Evolutionary conservation across 495 filamentous ascomycete species (phyloP), one percentile per base, ranked within the genome.

Genomic region (Penicillium arizonense): DNA sequence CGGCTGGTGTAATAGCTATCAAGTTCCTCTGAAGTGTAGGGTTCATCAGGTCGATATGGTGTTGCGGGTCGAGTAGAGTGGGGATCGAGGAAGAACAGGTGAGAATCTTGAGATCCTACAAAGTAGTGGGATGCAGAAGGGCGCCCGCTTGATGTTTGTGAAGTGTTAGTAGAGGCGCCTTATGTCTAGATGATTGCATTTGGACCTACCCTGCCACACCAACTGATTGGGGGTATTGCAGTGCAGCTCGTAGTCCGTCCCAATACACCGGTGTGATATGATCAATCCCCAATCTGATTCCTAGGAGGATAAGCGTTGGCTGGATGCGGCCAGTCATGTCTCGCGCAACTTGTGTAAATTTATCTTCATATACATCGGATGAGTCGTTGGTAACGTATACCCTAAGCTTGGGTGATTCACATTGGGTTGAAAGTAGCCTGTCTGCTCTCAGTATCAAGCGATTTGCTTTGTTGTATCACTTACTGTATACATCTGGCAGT

Each of bases 111-210:
- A n/a, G 86, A 83, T n/a, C 91, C 95, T 49, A 97, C 77, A 63
- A 99, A 99, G 64, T 97, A 99, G 67, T 96, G 95, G 0, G 91
- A 96, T 18, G 90, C 90, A 3, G 90, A 93, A 23, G 95, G 94
- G 14, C 95, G 89, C 44, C 95, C 95, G 30, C 93, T 50, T 95
- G 50, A 16, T 40, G 42, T 28, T 30, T 52, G 3, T 13, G 23
- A n/a, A 7, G 30, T 50, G 47, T 60, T 34, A 58, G 51, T 21
- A 12, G 20, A 4, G 38, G 2, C 28, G 8, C 7, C 5, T 30
- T 4, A 10, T 18, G 18, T 18, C 8, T 30, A 28, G 4, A 26
- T 37, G 14, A 28, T 11, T 13, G 8, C 6, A 7, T 37, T 2
- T 10, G 30, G 30, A 72, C 84, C 66, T 82, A 96, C 91, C 93